Conservation (phyloP, 495 filamentous ascomycete species). For the Rhypophila decipiens region DNA sequence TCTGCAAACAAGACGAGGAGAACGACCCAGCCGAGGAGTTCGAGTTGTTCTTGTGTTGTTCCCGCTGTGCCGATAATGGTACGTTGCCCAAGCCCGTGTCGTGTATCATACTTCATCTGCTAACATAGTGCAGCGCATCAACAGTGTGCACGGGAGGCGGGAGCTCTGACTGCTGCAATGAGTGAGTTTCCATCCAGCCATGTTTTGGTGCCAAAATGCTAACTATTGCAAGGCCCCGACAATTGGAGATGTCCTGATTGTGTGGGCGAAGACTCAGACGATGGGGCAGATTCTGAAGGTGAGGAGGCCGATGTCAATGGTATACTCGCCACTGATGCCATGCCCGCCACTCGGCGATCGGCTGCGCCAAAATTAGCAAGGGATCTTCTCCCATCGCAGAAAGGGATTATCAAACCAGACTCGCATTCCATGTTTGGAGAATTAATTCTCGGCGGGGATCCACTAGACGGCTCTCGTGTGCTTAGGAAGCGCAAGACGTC, state of each 20-base stretch:
- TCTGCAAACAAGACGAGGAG: constrained; percentile 77
- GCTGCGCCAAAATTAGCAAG: constrained; percentile 54
- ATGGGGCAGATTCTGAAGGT: constrained; percentile 25
- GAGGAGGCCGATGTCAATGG: constrained; percentile 27
- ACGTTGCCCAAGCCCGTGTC: constrained; percentile 30
- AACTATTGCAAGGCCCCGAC: constrained; percentile 46
- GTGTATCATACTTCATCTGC: constrained; percentile 20
- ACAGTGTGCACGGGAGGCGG: constrained; percentile 81
- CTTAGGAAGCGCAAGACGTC: constrained; percentile 79
- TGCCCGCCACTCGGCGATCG: constrained; percentile 32
- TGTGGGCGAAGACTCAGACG: constrained; percentile 55
- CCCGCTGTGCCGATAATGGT: constrained; percentile 85
- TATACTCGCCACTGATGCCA: constrained; percentile 24
- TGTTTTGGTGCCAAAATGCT: constrained; percentile 9
- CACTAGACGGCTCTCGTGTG: constrained; percentile 77
- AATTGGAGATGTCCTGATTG: constrained; percentile 80
- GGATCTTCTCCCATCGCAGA: constrained; percentile 70
- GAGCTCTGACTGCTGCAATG: constrained; percentile 62
- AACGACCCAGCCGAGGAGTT: constrained; percentile 82
- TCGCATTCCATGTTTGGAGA: constrained; percentile 83
- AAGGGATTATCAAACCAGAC: constrained; percentile 62
- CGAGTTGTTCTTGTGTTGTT: constrained; percentile 76
- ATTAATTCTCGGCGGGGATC: constrained; percentile 71
- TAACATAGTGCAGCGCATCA: constrained; percentile 68
- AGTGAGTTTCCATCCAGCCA: no score